Base-by-base conservation (phyloP, 345 rosid species). In the Eucalyptus grandis region DNA sequence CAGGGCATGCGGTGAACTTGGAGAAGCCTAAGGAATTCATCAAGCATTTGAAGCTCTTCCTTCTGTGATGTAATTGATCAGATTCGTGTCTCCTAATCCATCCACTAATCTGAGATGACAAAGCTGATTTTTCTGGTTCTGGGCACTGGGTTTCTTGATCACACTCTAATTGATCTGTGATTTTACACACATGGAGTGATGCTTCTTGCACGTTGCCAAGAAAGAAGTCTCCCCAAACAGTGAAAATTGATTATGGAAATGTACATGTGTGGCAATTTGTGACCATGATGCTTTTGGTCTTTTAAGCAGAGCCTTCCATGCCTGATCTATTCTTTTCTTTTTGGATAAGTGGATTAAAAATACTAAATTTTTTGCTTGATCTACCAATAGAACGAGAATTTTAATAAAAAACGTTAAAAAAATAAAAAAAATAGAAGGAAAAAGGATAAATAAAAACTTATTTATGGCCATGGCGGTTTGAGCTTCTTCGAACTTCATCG, bases 1-100 rank as follows among this genome's bases (percentile, higher is more conserved):
- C 96, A 86, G 97, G 95, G 86, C 95, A 94, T 49, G 95, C 94
- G 19, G 72, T 94, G 31, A 94, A 92, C 85, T 83, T 90, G 31
- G 95, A 94, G 91, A 93, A 92, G 91, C 93, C 94, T 2, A 91
- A 85, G 49, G 95, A 92, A 37, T 92, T 91, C 90, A 58, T 91
- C 82, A 92, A 89, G 86, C 93, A 92, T 58, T 90, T 93, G 90
- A 93, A 92, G 81, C 80, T 86, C 9, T 94, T 93, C 69, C 93
- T 93, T 34, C 22, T 49, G 47, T 77, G 43, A 77, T 21, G 9
- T 40, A 21, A 43, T 40, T 40, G 27, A 77, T 77, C 85, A 77
- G 47, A 40, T 77, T 77, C 85, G 13, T 77, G 47, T 40, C 85
- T 77, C 85, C 85, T 21, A 77, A 77, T 40, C 27, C 85, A 40